Evolutionary conservation across 305 asterid genomes (phyloP).

Genomic region (Fraxinus dipetala): DNA sequence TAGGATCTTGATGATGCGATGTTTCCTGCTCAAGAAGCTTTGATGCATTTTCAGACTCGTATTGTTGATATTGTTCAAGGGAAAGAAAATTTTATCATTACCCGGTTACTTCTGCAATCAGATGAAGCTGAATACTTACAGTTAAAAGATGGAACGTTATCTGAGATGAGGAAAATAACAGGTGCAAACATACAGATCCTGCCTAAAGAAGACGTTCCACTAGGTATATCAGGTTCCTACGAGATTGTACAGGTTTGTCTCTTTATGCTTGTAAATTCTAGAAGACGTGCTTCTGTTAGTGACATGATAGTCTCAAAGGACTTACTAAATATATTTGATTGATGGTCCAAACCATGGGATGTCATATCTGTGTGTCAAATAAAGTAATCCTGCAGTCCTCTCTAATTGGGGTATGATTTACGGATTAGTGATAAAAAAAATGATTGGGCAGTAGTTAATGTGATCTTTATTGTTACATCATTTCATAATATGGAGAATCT

Average conservation of each 20-base stretch:
- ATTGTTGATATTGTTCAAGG: constrained; percentile 76
- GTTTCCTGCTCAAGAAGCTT: constrained; percentile 98
- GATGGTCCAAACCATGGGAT: background rate
- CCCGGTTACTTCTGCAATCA: constrained; percentile 70
- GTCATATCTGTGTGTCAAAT: background rate
- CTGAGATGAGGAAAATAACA: constrained; percentile 52
- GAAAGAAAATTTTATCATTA: constrained; percentile 68
- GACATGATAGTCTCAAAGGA: background rate
- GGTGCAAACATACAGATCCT: constrained; percentile 67
- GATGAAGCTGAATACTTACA: constrained; percentile 62
- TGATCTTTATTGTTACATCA: background rate
- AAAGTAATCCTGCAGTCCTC: background rate
- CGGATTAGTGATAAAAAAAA: background rate
- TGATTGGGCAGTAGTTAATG: background rate
- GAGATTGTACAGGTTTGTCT: constrained; percentile 77
- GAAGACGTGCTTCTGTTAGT: background rate
- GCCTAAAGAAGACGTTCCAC: constrained; percentile 63
- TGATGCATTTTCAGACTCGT: constrained; percentile 86
- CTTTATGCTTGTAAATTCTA: background rate
- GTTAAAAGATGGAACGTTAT: constrained; percentile 41
- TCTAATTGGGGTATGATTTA: background rate
- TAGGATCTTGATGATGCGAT: constrained; percentile 94
- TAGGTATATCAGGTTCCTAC: constrained; percentile 50
- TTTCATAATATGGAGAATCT: background rate
- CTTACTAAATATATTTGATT: background rate